These are phyloP conservation scores for Schizophyllum commune DNA, from an alignment of 1,284 basidiomycete species.

Conservation along the genomic window DNA sequence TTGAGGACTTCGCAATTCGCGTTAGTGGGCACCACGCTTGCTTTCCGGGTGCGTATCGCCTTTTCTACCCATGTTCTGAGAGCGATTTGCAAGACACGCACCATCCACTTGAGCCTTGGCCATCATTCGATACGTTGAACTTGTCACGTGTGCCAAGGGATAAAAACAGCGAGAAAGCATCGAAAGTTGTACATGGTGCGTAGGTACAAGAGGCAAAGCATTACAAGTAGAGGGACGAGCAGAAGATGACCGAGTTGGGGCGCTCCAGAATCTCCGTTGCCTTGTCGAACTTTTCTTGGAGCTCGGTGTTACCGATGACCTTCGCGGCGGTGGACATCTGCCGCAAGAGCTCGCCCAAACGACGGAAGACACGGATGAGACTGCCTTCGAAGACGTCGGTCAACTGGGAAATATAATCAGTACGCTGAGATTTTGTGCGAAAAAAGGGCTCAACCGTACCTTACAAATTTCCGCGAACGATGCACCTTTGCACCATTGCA, in stretches of 20 bases:
- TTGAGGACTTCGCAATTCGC: not conserved
- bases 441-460: slow-evolving; percentile 34
- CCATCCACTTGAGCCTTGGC: too few species aligned
- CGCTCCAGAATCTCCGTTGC: slow-evolving; percentile 85
- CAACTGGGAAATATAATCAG: slow-evolving; percentile 39
- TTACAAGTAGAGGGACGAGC: slow-evolving; percentile 74
- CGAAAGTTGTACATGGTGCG: not conserved
- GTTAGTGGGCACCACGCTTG: too few species aligned
- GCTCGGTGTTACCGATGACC: slow-evolving; percentile 91
- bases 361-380: slow-evolving; percentile 88
- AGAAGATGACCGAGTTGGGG: slow-evolving; percentile 91
- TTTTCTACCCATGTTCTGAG: too few species aligned
- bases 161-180: not conserved
- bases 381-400: slow-evolving; percentile 97
- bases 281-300: slow-evolving; percentile 88
- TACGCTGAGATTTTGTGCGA: not conserved
- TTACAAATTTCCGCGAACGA: slow-evolving; percentile 96
- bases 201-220: not conserved
- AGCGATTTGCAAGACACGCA: too few species aligned
- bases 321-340: slow-evolving; percentile 95
- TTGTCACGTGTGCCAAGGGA: not conserved
- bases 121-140: too few species aligned
- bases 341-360: slow-evolving; percentile 88
- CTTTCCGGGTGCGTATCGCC: too few species aligned
- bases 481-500: slow-evolving; percentile 97